phyloP scores from a whole-genome alignment of 768 basidiomycete genomes.

The Suillus weaverae region DNA sequence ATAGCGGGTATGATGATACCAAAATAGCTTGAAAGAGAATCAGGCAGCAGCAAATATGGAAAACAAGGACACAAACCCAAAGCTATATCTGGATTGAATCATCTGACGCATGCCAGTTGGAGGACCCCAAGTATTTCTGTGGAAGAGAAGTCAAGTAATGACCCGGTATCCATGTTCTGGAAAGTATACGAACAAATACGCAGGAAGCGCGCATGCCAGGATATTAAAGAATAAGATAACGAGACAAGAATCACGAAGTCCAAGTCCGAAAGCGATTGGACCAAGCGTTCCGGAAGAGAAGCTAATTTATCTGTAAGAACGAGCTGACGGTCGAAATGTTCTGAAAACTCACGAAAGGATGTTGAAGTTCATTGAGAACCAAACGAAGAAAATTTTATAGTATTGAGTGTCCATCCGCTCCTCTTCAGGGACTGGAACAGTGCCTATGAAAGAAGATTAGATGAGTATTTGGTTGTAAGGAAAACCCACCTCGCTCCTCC shows the following conservation, averaged over 20 bases:
- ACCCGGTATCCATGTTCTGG: background rate
- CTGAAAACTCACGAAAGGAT: constrained; percentile 47
- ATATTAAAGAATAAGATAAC: constrained; percentile 70
- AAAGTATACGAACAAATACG: constrained; percentile 47
- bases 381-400: constrained; percentile 68
- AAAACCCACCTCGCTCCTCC: constrained; percentile 28
- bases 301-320: constrained; percentile 29
- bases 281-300: constrained; percentile 72
- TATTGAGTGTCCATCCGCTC: constrained; percentile 57
- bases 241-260: constrained; percentile 61
- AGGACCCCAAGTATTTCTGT: constrained; percentile 73
- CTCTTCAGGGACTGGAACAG: constrained; percentile 49
- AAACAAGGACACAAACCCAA: constrained; percentile 47
- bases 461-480: background rate
- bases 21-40: constrained; percentile 41
- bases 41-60: constrained; percentile 6
- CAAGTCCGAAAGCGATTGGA: constrained; percentile 59
- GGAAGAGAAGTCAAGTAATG: background rate
- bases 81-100: constrained; percentile 66
- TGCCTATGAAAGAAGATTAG: constrained; percentile 35
- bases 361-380: constrained; percentile 73
- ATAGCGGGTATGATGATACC: constrained; percentile 52
- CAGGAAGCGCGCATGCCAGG: constrained; percentile 56
- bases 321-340: background rate
- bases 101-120: constrained; percentile 81